Percentiles rank a stretch among this genome's conserved stretches.
Conservation (phyloP, 768 basidiomycete species). For the Saitozyma sp. region DNA sequence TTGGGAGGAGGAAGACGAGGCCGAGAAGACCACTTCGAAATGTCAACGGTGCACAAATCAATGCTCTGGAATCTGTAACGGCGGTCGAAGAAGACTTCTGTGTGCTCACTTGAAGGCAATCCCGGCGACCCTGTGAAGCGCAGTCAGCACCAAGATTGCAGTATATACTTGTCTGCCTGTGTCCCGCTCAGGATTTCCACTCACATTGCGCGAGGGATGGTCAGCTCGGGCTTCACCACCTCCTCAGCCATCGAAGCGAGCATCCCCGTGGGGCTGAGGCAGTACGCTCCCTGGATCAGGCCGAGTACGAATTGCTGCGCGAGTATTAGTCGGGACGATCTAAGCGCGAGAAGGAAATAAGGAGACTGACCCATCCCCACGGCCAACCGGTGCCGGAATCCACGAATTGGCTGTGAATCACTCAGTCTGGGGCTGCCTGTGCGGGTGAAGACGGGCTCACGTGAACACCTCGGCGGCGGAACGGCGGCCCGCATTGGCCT, state of each 20-base stretch:
- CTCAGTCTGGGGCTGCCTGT: neutral
- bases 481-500: constrained; percentile 61
- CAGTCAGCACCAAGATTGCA: constrained; percentile 15
- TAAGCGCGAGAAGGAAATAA: too few species aligned
- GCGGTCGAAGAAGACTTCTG: neutral
- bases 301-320: constrained; percentile 61
- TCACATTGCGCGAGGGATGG: constrained; percentile 62
- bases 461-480: constrained; percentile 61
- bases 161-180: constrained; percentile 4
- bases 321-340: neutral
- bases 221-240: constrained; percentile 60
- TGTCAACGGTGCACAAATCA: neutral
- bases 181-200: constrained; percentile 48
- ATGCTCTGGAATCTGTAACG: neutral
- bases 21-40: constrained; percentile 22
- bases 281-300: constrained; percentile 58
- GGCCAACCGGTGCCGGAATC: constrained; percentile 64
- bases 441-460: constrained; percentile 15
- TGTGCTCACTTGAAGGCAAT: constrained; percentile 22
- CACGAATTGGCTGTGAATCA: constrained; percentile 55
- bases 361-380: constrained; percentile 59
- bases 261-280: constrained; percentile 65
- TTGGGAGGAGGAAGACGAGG: constrained; percentile 63
- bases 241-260: constrained; percentile 70
- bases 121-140: constrained; percentile 56